Percentiles rank a stretch among this genome's conserved stretches.
Evolutionary conservation across 164 flowering plant species (phyloP).

Genomic region (Vitis rotundifolia): DNA sequence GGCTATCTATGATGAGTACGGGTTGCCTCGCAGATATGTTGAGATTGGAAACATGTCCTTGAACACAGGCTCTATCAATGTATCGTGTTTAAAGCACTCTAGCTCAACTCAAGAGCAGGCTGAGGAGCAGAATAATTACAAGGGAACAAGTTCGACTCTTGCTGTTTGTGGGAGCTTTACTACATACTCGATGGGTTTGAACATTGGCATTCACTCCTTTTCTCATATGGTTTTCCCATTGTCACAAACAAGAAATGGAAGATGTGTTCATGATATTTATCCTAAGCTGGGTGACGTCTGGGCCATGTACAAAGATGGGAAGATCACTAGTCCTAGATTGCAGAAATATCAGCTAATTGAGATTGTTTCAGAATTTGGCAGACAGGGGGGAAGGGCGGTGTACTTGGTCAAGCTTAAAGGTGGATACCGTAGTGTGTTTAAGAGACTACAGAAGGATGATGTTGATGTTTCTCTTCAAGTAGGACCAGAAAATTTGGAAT

Average conservation of each 20-base stretch:
- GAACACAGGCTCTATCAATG: not conserved
- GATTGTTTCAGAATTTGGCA: not conserved
- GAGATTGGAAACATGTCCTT: not conserved
- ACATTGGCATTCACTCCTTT: not conserved
- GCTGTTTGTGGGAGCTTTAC: not conserved
- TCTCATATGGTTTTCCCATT: not conserved
- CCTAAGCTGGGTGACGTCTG: conserved; percentile 8
- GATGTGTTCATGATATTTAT: not conserved
- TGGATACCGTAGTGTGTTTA: not conserved
- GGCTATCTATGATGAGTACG: conserved; percentile 4
- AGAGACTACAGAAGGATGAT: conserved; percentile 1
- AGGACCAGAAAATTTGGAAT: not conserved
- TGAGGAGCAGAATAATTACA: not conserved
- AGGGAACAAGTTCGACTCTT: not conserved
- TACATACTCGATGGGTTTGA: not conserved
- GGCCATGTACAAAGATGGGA: conserved; percentile 1
- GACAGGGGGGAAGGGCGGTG: not conserved
- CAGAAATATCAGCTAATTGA: conserved; percentile 6
- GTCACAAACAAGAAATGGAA: not conserved
- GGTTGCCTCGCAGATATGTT: conserved; percentile 4
- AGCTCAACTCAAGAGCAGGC: not conserved
- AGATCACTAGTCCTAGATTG: conserved; percentile 1
- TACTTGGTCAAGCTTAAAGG: conserved; percentile 7
- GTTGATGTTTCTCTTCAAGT: conserved; percentile 1
- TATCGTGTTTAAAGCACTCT: not conserved